Conservation (phyloP, 768 basidiomycete genomes). For the Nevesoporus exiguus region DNA sequence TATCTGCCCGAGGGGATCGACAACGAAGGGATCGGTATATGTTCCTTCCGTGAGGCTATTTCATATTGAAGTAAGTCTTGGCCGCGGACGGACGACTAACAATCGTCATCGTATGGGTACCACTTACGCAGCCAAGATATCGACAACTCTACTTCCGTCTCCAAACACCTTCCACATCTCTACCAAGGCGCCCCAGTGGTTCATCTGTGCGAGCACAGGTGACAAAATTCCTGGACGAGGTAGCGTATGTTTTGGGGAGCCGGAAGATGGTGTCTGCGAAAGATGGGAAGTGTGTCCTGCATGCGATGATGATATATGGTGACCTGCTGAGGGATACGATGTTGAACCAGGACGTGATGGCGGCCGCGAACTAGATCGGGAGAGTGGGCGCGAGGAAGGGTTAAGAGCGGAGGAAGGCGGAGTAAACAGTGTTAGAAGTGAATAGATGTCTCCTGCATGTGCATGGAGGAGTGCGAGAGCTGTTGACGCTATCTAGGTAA, state of each 20-base stretch:
- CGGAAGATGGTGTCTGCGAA: constrained; percentile 2
- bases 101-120: too few species aligned
- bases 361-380: constrained; percentile 21
- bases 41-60: constrained; percentile 28
- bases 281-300: constrained; percentile 4
- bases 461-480: constrained; percentile 30
- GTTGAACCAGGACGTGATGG: constrained; percentile 22
- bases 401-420: constrained; percentile 1
- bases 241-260: constrained; percentile 1
- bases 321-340: constrained; percentile 8
- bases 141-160: constrained; percentile 21
- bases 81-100: neutral
- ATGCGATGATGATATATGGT: constrained; percentile 11
- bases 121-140: constrained; percentile 27
- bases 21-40: constrained; percentile 20
- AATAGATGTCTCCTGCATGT: constrained; percentile 19
- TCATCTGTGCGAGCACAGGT: constrained; percentile 16
- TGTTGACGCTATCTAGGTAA: constrained; percentile 25
- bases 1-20: constrained; percentile 28
- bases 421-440: constrained; percentile 22
- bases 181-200: constrained; percentile 23
- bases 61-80: neutral
- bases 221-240: constrained; percentile 18
- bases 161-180: constrained; percentile 27
- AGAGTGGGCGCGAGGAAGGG: constrained; percentile 18